Evolutionary conservation across 805 yeast species (phyloP).

Genomic region (Candida chilensis): DNA sequence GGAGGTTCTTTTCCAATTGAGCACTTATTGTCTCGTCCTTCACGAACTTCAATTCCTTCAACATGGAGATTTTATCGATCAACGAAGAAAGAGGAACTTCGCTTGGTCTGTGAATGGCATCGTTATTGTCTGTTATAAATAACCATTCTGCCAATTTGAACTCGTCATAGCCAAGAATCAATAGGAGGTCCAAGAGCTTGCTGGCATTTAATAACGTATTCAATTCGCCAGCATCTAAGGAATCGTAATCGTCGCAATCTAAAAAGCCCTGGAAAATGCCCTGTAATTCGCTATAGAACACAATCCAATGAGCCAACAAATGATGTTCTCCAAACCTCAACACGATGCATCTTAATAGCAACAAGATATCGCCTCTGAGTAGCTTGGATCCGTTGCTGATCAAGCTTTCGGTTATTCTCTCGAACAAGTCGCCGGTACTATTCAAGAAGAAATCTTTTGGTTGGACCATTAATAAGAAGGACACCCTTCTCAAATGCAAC

Average conservation of each 20-base stretch:
- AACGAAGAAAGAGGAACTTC: constrained; percentile 20
- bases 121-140: constrained; percentile 62
- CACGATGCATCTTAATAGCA: constrained; percentile 56
- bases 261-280: constrained; percentile 32
- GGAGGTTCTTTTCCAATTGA: constrained; percentile 4
- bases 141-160: constrained; percentile 78
- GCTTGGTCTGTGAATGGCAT: constrained; percentile 34
- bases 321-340: constrained; percentile 56
- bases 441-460: constrained; percentile 48
- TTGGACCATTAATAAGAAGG: constrained; percentile 54
- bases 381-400: constrained; percentile 20
- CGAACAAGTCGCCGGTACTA: constrained; percentile 27
- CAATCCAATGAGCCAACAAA: constrained; percentile 61
- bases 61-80: constrained; percentile 36
- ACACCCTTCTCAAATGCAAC: constrained; percentile 48
- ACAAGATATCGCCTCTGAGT: constrained; percentile 35
- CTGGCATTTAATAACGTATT: constrained; percentile 47
- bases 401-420: constrained; percentile 18
- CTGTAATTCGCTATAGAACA: constrained; percentile 54
- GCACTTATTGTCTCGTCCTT: constrained; percentile 15
- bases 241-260: constrained; percentile 14
- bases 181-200: constrained; percentile 68
- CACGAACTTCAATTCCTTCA: constrained; percentile 16
- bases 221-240: constrained; percentile 24
- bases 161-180: constrained; percentile 67